A percentile compares a stretch with the other conserved stretches of the same genome.
These are phyloP conservation scores for Cichorium intybus DNA, from an alignment of 140 eudicot genomes.

Conservation along the genomic window DNA sequence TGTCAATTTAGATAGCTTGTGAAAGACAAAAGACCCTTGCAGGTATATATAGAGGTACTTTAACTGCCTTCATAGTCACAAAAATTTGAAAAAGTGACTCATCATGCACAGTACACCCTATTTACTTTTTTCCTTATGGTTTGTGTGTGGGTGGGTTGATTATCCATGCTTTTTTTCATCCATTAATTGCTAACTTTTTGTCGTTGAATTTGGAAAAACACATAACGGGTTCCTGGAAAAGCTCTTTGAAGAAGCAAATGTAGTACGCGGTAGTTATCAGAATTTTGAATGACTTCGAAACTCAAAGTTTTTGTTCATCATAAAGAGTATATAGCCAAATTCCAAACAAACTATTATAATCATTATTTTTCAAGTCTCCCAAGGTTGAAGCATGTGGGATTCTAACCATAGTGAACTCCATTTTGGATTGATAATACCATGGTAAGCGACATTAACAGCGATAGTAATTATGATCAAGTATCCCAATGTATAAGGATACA, in stretches of 20 bases:
- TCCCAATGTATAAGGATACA: too few species aligned
- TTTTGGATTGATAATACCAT: too few species aligned
- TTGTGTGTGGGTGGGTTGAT: not conserved
- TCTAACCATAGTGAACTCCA: too few species aligned
- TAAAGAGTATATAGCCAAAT: not conserved
- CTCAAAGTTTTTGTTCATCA: not conserved
- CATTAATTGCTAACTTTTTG: not conserved
- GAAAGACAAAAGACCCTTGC: constrained; percentile 8
- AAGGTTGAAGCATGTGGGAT: too few species aligned
- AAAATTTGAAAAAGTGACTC: constrained; percentile 21
- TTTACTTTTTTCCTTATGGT: not conserved
- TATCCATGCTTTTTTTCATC: not conserved
- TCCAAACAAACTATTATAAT: not conserved
- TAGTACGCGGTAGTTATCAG: not conserved
- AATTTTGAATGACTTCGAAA: constrained; percentile 1
- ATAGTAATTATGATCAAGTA: too few species aligned
- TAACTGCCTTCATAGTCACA: constrained; percentile 19
- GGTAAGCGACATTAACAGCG: too few species aligned
- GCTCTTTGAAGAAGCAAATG: not conserved
- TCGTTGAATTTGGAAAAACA: not conserved
- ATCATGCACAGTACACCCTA: not conserved
- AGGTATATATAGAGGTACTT: constrained; percentile 24
- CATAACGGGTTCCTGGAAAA: not conserved
- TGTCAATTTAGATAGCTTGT: constrained; percentile 12
- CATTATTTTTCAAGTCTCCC: not conserved